These are phyloP conservation scores for Cryphonectria japonica DNA, from an alignment of 2,329 filamentous ascomycete genomes.

Conservation along the genomic window DNA sequence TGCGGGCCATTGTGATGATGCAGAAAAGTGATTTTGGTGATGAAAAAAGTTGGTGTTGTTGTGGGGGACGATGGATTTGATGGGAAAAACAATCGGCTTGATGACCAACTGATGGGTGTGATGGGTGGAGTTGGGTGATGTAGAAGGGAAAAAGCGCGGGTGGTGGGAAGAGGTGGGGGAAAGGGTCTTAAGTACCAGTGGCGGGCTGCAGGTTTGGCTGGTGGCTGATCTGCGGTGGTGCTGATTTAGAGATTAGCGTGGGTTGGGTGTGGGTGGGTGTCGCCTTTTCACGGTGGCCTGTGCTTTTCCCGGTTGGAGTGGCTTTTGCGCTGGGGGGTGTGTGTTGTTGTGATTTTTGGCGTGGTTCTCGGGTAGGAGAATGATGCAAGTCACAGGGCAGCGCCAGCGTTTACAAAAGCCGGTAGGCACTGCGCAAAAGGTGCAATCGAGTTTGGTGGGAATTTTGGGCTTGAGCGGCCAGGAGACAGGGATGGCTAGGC, in stretches of 20 bases:
- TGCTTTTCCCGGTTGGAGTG: constrained; percentile 6
- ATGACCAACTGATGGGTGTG: constrained; percentile 32
- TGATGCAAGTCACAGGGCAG: not conserved
- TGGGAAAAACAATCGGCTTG: constrained; percentile 33
- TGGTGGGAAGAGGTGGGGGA: constrained; percentile 47
- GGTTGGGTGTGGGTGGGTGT: not conserved
- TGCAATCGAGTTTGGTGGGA: constrained; percentile 23
- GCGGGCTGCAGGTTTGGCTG: constrained; percentile 34
- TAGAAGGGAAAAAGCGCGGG: constrained; percentile 42
- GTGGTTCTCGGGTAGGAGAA: not conserved
- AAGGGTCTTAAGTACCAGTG: constrained; percentile 44
- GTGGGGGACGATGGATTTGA: constrained; percentile 37
- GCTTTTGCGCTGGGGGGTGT: not conserved
- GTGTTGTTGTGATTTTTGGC: not conserved
- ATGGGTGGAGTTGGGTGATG: constrained; percentile 36
- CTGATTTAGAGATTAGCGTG: constrained; percentile 14
- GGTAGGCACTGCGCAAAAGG: not conserved
- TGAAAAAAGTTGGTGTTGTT: constrained; percentile 21
- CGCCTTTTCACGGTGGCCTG: not conserved
- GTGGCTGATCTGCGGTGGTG: constrained; percentile 41
- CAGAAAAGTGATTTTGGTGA: constrained; percentile 36
- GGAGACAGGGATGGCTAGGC: constrained; percentile 16
- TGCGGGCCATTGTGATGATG: constrained; percentile 60
- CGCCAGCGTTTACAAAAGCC: not conserved
- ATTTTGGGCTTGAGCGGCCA: constrained; percentile 26